These are phyloP conservation scores for Lanmaoa pseudosensibilis DNA, from an alignment of 768 basidiomycete genomes.

Conservation along the genomic window DNA sequence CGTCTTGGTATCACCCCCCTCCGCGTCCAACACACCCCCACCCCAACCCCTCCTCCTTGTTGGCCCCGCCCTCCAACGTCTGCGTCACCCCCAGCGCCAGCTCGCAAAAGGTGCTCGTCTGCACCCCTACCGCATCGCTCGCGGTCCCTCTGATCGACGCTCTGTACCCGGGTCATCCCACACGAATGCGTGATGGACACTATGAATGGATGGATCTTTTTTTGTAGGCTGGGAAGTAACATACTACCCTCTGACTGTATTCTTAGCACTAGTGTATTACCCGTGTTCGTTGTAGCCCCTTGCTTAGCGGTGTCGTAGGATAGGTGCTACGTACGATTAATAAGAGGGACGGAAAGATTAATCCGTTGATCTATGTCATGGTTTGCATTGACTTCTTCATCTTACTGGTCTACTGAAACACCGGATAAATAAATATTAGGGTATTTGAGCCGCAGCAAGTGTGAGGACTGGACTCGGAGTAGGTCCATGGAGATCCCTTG, in stretches of 20 bases:
- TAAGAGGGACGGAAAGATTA: neutral
- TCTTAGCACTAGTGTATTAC: conserved; percentile 19
- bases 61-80: conserved; percentile 46
- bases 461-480: no score
- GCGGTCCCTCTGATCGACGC: conserved; percentile 12
- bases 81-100: conserved; percentile 44
- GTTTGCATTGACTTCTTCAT: no score
- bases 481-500: no score
- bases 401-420: no score
- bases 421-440: no score
- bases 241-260: conserved; percentile 14
- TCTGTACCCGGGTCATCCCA: neutral
- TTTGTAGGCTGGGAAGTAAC: neutral
- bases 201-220: neutral
- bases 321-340: neutral
- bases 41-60: conserved; percentile 45
- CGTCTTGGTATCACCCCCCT: conserved; percentile 42
- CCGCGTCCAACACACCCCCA: conserved; percentile 17
- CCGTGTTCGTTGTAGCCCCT: neutral
- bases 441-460: no score
- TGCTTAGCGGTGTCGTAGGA: no score
- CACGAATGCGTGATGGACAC: neutral
- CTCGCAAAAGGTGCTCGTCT: conserved; percentile 49
- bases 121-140: conserved; percentile 57
- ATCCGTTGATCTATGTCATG: no score